Evolutionary conservation across 1,284 basidiomycete genomes (phyloP), one percentile per base, ranked within the genome.

Genomic region (Puccinia coronata): DNA sequence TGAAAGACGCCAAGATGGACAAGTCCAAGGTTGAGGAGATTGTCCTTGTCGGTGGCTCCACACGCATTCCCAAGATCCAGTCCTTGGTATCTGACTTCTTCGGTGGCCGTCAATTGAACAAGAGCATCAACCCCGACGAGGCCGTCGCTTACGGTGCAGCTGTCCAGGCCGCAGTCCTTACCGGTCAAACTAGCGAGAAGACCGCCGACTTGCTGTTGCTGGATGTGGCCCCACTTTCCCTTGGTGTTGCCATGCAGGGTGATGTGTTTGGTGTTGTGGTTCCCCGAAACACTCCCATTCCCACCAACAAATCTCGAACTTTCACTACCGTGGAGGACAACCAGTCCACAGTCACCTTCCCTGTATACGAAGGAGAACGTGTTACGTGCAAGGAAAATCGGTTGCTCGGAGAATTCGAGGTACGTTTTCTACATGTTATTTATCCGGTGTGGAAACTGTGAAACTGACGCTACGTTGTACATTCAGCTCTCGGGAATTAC

Each of bases 31-130:
- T 98, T 84, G 93, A 99, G 87, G 96, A 99, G 86, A 98, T 99
- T 84, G 97, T 99, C 86, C 94, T 99, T 82, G 96, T 99, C 84
- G 96, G 97, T 90, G 96, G 97, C 84, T 99, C 97, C 81, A 99
- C 97, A 84, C 96, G 97, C 91, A 99, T 99, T 87, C 96, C 96
- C 86, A 98, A 98, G 90, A 94, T 99, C 85, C 96, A 98, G 89
- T 91, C 94, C 41, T 92, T 99, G 83, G 95, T 99, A 82, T 98
- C 96, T 83, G 96, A 99, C 87, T 95, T 92, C 91, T 99, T 99
- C 87, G 93, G 92, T 88, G 95, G 95, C 83, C 95, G 95, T 86
- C 93, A 96, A 88, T 89, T 97, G 87, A 99, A 98, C 93, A 98
- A 98, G 91, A 95, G 93, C 76, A 88, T 88, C 86, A 88, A 88